Base-by-base conservation (phyloP, 2,329 filamentous ascomycete species). In the Colletotrichum eleusines region DNA sequence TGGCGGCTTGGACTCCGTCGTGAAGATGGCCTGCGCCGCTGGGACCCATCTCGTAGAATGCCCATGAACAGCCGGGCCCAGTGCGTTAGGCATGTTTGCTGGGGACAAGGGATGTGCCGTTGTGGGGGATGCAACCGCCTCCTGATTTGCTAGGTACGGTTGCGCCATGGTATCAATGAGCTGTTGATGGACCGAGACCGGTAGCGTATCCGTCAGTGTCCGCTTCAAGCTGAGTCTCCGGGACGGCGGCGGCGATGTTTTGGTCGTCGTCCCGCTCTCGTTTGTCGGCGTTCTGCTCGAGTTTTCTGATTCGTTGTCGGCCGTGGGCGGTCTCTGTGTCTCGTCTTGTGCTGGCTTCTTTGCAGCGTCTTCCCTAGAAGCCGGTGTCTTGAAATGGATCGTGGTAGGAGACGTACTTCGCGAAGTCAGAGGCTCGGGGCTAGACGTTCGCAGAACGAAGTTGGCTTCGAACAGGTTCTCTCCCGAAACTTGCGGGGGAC, bases 21-120 rank as follows among this genome's bases (percentile, higher is more conserved):
- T 97, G 79, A 99, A 99, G 68, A 99, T 98, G 63, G 96, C 96
- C 80, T 99, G 96, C 6, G 95, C 93, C 51, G 94, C 93, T 9
- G 94, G 94, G 18, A 93, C 91, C 90, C 94, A 97, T 80, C 96
- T 90, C 76, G 93, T 96, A 69, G 94, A 92, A 81, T 98, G 95
- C 11, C 92, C 92, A 80, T 98, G 95, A n/a, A 93, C 87, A 12
- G 87, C 84, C 20, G 91, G 84, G 14, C 84, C 86, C 2, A 88
- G 74, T n/a, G 83, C 79, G 20, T 81, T 81, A 2, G 88, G 82
- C 31, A 86, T 84, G 63, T 80, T 77, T 23, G 81, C 82, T 46
- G 79, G 80, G 11, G 78, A 78, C 66, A 83, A 81, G 55, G 80
- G 77, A 63, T 82, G 83, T 54, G 80, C 80, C 38, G 81, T 75